These are phyloP conservation scores for Globisporangium middletonii DNA, from an alignment of 352 stramenopile species.

Conservation along the genomic window DNA sequence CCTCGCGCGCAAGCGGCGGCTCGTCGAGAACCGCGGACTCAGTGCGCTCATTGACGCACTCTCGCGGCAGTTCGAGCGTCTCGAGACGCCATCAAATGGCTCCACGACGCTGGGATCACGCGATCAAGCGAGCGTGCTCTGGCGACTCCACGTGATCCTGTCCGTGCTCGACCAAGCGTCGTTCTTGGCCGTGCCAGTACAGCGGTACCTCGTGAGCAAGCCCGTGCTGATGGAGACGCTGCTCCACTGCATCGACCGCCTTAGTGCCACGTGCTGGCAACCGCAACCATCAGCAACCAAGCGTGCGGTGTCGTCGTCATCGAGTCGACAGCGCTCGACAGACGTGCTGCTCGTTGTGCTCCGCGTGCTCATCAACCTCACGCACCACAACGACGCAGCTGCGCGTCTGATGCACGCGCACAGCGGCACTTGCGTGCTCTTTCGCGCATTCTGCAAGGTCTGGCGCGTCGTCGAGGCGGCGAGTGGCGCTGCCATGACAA, in stretches of 20 bases:
- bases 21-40: slow-evolving; percentile 37
- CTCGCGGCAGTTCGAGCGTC: slow-evolving; percentile 2
- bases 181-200: slow-evolving; percentile 42
- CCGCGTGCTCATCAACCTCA: slow-evolving; percentile 75
- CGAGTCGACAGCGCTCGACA: slow-evolving; percentile 20
- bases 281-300: slow-evolving; percentile 9
- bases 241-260: slow-evolving; percentile 26
- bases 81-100: background rate
- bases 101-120: slow-evolving; percentile 4
- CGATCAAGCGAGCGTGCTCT: slow-evolving; percentile 19
- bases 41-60: slow-evolving; percentile 20
- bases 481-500: background rate
- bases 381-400: slow-evolving; percentile 57
- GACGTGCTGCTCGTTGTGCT: slow-evolving; percentile 43
- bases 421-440: slow-evolving; percentile 36
- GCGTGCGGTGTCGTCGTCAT: slow-evolving; percentile 5
- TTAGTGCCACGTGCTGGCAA: slow-evolving; percentile 36
- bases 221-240: slow-evolving; percentile 29
- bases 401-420: slow-evolving; percentile 29
- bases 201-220: slow-evolving; percentile 37
- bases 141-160: slow-evolving; percentile 35
- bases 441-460: slow-evolving; percentile 35
- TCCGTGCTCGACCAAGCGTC: slow-evolving; percentile 64
- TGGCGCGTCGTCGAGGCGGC: slow-evolving; percentile 12
- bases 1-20: slow-evolving; percentile 26